phyloP scores from a whole-genome alignment of 1,284 basidiomycete species.

The Takashimella tepidaria region DNA sequence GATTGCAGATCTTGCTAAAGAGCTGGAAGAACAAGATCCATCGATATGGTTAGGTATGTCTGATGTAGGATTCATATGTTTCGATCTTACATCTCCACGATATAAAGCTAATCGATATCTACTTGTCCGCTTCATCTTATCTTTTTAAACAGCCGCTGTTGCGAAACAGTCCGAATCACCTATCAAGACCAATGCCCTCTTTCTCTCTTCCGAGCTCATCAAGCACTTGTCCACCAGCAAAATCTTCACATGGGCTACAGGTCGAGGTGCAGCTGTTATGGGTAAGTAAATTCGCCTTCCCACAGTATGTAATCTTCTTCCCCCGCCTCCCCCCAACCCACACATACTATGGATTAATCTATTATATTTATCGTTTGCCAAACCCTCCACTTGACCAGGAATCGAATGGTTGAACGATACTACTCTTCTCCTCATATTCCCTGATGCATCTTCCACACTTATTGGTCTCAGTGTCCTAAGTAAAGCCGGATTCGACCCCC shows the following conservation, averaged over 20 bases:
- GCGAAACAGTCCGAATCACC: constrained; percentile 21
- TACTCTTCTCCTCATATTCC: constrained; percentile 38
- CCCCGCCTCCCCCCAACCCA: not conserved
- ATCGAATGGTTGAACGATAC: constrained; percentile 47
- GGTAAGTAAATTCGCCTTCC: constrained; percentile 19
- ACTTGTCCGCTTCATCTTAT: too few relatives aligned
- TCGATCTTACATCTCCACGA: too few relatives aligned
- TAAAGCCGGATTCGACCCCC: constrained; percentile 44
- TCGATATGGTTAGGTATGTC: constrained; percentile 35
- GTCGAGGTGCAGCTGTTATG: constrained; percentile 35
- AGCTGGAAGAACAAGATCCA: constrained; percentile 39
- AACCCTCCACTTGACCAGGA: constrained; percentile 15
- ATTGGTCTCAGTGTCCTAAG: constrained; percentile 34
- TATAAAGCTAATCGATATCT: too few relatives aligned
- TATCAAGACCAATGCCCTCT: constrained; percentile 34
- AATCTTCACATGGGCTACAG: constrained; percentile 39
- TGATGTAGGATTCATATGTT: too few relatives aligned
- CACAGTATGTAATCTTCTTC: not conserved
- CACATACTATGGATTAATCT: too few relatives aligned
- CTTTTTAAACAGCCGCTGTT: constrained; percentile 31
- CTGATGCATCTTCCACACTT: constrained; percentile 29
- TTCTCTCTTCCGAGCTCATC: constrained; percentile 35
- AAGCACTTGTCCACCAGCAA: constrained; percentile 42
- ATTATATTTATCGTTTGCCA: not conserved
- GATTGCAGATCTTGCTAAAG: constrained; percentile 32